A percentile compares a stretch with the other conserved stretches of the same genome.
Conservation (phyloP, 1,284 basidiomycete genomes). For the Pseudozyma sp. region DNA sequence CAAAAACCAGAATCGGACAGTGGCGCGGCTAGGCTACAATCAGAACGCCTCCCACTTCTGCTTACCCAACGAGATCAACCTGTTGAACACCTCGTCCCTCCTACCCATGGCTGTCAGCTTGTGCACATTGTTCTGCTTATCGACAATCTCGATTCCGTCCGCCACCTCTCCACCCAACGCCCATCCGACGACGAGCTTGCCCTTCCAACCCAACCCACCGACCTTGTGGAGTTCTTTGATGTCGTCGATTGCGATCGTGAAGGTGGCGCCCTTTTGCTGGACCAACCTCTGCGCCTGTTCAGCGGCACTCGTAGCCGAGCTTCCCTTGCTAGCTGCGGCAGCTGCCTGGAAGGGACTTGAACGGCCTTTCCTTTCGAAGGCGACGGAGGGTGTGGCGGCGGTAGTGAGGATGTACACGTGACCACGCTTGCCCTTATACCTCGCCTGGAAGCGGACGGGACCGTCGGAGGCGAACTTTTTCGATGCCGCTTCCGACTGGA, state of each 20-base stretch:
- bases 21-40: neutral
- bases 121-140: slow-evolving; percentile 51
- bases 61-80: slow-evolving; percentile 55
- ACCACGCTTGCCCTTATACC: slow-evolving; percentile 64
- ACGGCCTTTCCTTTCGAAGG: slow-evolving; percentile 50
- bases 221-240: slow-evolving; percentile 65
- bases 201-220: slow-evolving; percentile 68
- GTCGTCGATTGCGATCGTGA: slow-evolving; percentile 63
- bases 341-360: slow-evolving; percentile 25
- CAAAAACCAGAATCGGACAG: no score
- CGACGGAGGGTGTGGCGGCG: slow-evolving; percentile 65
- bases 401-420: slow-evolving; percentile 62
- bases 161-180: slow-evolving; percentile 54
- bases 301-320: slow-evolving; percentile 11
- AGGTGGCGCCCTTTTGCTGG: slow-evolving; percentile 35
- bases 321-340: slow-evolving; percentile 27
- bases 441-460: slow-evolving; percentile 53
- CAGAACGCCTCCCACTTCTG: slow-evolving; percentile 56
- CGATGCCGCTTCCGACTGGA: slow-evolving; percentile 37
- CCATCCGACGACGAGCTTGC: slow-evolving; percentile 64
- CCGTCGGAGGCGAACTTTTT: slow-evolving; percentile 36
- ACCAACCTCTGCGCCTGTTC: slow-evolving; percentile 42
- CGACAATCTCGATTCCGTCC: slow-evolving; percentile 58
- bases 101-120: slow-evolving; percentile 67
- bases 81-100: slow-evolving; percentile 68